These are phyloP conservation scores for Mycena indigotica DNA, from an alignment of 768 basidiomycete species.

Conservation along the genomic window DNA sequence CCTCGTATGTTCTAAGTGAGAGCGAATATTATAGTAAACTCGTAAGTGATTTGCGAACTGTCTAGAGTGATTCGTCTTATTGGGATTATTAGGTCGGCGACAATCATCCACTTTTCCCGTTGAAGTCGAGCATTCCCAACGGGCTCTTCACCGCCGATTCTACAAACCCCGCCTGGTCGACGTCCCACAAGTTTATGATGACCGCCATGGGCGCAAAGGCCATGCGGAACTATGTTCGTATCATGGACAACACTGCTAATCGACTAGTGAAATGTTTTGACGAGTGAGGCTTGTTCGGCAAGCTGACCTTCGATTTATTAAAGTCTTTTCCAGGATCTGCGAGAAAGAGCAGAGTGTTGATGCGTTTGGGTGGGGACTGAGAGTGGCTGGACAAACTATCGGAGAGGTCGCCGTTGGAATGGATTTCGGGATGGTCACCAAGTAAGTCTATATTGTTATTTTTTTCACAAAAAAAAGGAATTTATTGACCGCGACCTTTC, in stretches of 20 bases:
- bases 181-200: slow-evolving; percentile 22
- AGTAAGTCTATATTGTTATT: not conserved
- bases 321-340: slow-evolving; percentile 4
- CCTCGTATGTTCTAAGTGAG: slow-evolving; percentile 12
- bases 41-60: not conserved
- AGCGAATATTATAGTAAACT: slow-evolving; percentile 16
- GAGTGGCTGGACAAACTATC: slow-evolving; percentile 16
- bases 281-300: not conserved
- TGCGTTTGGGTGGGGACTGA: slow-evolving; percentile 14
- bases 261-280: slow-evolving; percentile 12
- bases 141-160: slow-evolving; percentile 21
- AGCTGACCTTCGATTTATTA: not conserved
- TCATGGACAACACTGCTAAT: slow-evolving; percentile 15
- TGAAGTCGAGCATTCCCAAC: slow-evolving; percentile 12
- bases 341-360: slow-evolving; percentile 6
- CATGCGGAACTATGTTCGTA: slow-evolving; percentile 20
- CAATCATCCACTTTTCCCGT: slow-evolving; percentile 17
- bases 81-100: slow-evolving; percentile 12
- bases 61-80: no score
- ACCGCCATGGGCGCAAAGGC: slow-evolving; percentile 20
- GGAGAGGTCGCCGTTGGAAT: slow-evolving; percentile 16
- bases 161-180: slow-evolving; percentile 14
- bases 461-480: not conserved
- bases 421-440: slow-evolving; percentile 15
- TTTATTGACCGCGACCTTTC: no score